A percentile compares a stretch with the other conserved stretches of the same genome.
Conservation (phyloP, 2,329 filamentous ascomycete species). For the Aspergillus pseudoviridinutans region DNA sequence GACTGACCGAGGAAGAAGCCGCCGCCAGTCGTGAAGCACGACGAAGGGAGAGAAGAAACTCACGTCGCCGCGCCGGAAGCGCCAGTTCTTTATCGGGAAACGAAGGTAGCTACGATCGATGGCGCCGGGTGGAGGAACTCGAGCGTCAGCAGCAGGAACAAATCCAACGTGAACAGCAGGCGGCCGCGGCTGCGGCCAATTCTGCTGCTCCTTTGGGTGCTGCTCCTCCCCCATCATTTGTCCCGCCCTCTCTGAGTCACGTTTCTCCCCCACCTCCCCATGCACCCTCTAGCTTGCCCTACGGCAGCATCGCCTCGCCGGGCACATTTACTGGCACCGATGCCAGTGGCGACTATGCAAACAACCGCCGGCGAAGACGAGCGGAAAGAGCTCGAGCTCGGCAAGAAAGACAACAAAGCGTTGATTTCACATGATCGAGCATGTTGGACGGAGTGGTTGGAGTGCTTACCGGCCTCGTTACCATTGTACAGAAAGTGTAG, state of each 20-base stretch:
- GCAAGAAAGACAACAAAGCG: slow-evolving; percentile 44
- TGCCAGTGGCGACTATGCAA: slow-evolving; percentile 49
- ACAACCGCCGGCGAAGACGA: slow-evolving; percentile 50
- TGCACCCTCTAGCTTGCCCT: slow-evolving; percentile 38
- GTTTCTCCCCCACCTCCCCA: slow-evolving; percentile 32
- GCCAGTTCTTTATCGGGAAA: slow-evolving; percentile 40
- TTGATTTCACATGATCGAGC: slow-evolving; percentile 45
- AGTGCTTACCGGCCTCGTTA: background rate
- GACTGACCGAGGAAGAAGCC: slow-evolving; percentile 60
- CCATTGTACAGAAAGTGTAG: background rate
- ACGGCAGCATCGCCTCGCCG: slow-evolving; percentile 41
- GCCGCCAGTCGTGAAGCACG: slow-evolving; percentile 56
- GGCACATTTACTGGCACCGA: slow-evolving; percentile 47
- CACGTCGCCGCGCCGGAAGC: slow-evolving; percentile 39
- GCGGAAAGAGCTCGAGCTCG: slow-evolving; percentile 49
- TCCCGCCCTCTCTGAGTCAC: slow-evolving; percentile 23
- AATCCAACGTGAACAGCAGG: slow-evolving; percentile 36
- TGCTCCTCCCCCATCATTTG: slow-evolving; percentile 21
- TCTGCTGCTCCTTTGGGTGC: slow-evolving; percentile 23
- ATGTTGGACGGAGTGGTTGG: background rate
- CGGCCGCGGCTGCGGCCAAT: slow-evolving; percentile 23
- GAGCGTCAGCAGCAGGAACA: slow-evolving; percentile 46
- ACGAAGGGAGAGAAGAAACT: slow-evolving; percentile 42
- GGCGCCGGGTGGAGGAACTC: slow-evolving; percentile 48
- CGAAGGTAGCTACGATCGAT: slow-evolving; percentile 40